Evolutionary conservation across 805 yeast species (phyloP).

Genomic region (Ogataea naganishii): DNA sequence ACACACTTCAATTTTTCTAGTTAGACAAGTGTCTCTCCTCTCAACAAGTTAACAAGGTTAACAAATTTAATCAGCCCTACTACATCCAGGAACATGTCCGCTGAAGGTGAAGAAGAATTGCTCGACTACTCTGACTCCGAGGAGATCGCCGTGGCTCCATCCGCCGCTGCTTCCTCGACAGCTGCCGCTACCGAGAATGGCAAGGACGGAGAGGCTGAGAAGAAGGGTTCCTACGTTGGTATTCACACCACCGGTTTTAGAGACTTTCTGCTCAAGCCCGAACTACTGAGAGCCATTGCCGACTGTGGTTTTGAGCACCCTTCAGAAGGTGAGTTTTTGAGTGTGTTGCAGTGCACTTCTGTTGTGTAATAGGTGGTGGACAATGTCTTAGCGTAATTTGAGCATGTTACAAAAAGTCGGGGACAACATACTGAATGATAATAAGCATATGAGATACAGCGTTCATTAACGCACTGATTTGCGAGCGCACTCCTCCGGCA

Average conservation of each 20-base stretch:
- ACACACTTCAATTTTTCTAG: no score
- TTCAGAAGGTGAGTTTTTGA: slow-evolving; percentile 84
- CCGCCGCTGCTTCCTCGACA: slow-evolving; percentile 26
- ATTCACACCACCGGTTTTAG: slow-evolving; percentile 98
- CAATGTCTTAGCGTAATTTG: no score
- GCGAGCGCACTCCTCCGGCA: no score
- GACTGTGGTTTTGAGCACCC: slow-evolving; percentile 99
- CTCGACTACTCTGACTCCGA: slow-evolving; percentile 98
- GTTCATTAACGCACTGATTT: no score
- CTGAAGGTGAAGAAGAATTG: slow-evolving; percentile 98
- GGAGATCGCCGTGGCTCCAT: slow-evolving; percentile 73
- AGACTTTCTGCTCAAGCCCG: slow-evolving; percentile 94
- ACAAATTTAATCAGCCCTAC: no score
- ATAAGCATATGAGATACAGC: no score
- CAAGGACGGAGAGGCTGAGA: slow-evolving; percentile 55
- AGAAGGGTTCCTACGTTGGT: slow-evolving; percentile 97
- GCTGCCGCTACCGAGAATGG: slow-evolving; percentile 31
- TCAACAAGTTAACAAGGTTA: no score
- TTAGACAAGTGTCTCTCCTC: no score
- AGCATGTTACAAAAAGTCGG: no score
- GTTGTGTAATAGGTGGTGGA: no score
- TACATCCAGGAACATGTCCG: slow-evolving; percentile 61
- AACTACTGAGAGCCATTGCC: slow-evolving; percentile 91
- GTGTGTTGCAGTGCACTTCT: no score
- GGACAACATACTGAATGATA: no score